These are phyloP conservation scores for Chaetoceros tenuissimus DNA, from an alignment of 108 stramenopile genomes.

Conservation along the genomic window DNA sequence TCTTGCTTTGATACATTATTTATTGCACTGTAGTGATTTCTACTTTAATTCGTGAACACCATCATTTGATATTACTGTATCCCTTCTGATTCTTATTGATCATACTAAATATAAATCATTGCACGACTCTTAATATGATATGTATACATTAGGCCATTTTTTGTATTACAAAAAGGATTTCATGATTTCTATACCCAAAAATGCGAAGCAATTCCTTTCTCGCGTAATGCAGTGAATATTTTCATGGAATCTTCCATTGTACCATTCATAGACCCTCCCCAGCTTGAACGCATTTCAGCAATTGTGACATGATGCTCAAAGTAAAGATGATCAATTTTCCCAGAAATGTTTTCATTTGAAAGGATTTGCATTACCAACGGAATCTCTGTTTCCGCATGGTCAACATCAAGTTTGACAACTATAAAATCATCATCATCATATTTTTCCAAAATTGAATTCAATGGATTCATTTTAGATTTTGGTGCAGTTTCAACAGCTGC, in stretches of 20 bases:
- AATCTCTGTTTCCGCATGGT: slow-evolving; percentile 29
- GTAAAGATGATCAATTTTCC: slow-evolving; percentile 72
- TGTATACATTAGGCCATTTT: too few species aligned
- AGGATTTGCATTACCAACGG: slow-evolving; percentile 32
- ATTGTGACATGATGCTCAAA: slow-evolving; percentile 61
- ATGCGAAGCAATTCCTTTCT: slow-evolving; percentile 46
- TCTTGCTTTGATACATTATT: too few species aligned
- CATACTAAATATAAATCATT: too few species aligned
- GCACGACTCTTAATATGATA: too few species aligned
- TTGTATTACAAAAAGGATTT: too few species aligned
- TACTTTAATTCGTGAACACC: too few species aligned
- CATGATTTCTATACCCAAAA: too few species aligned
- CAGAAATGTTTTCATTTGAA: neutral
- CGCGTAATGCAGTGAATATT: slow-evolving; percentile 30
- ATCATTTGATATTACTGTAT: too few species aligned
- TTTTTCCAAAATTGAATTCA: slow-evolving; percentile 22
- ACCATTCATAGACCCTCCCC: slow-evolving; percentile 26
- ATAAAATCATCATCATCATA: too few species aligned
- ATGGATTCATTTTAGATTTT: slow-evolving; percentile 32
- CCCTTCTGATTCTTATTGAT: too few species aligned
- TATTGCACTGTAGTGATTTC: too few species aligned
- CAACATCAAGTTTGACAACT: too few species aligned
- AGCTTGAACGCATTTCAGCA: slow-evolving; percentile 19
- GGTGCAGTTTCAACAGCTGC: slow-evolving; percentile 24
- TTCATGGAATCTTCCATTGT: slow-evolving; percentile 35